These are phyloP conservation scores for Talaromyces funiculosus DNA, from an alignment of 2,329 filamentous ascomycete genomes.

Conservation along the genomic window DNA sequence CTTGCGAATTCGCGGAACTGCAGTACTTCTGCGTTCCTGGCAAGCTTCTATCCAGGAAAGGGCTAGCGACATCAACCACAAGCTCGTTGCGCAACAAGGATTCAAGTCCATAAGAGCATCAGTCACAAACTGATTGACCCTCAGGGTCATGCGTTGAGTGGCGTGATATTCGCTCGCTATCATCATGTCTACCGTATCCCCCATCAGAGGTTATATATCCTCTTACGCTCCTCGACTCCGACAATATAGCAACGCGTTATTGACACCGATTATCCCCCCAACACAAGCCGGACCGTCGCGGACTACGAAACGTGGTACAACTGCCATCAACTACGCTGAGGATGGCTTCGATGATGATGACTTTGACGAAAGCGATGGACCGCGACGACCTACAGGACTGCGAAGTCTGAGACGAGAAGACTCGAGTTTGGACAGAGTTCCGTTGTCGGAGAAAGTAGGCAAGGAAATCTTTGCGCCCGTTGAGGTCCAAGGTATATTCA, in stretches of 20 bases:
- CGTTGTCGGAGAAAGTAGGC: conserved; percentile 69
- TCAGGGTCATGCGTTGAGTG: conserved; percentile 34
- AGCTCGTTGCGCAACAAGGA: background rate
- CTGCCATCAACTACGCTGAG: conserved; percentile 95
- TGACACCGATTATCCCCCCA: conserved; percentile 74
- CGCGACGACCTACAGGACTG: conserved; percentile 67
- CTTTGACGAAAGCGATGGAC: conserved; percentile 60
- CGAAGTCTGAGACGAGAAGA: conserved; percentile 73
- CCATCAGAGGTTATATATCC: conserved; percentile 81
- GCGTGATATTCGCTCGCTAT: conserved; percentile 18
- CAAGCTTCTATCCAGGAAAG: conserved; percentile 12
- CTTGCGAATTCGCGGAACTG: conserved; percentile 1
- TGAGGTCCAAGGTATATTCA: conserved; percentile 81
- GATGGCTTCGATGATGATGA: conserved; percentile 80
- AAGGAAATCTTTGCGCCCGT: conserved; percentile 77
- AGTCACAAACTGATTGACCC: conserved; percentile 5
- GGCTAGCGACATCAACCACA: conserved; percentile 8
- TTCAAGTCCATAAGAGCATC: background rate
- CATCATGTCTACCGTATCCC: conserved; percentile 54
- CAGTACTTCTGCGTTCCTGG: conserved; percentile 7
- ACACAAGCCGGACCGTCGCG: conserved; percentile 64
- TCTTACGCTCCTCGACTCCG: conserved; percentile 88
- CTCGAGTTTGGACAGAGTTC: conserved; percentile 55
- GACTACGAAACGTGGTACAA: conserved; percentile 95
- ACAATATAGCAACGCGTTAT: conserved; percentile 83